Conservation (phyloP, 768 basidiomycete genomes). For the Mycena filopes region DNA sequence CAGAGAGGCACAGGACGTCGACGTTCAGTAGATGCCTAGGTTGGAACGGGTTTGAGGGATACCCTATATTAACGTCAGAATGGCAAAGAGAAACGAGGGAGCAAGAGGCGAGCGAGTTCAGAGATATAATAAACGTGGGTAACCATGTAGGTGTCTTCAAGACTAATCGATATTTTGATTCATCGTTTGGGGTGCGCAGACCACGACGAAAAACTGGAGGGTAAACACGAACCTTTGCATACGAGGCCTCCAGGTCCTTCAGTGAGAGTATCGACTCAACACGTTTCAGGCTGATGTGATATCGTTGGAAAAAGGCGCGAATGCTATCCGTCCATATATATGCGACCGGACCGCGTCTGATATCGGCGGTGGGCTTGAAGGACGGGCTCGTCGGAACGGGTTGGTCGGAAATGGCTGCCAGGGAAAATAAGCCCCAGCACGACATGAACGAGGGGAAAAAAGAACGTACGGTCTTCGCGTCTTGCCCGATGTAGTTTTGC, state of each 20-base stretch:
- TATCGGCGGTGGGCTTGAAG: constrained; percentile 83
- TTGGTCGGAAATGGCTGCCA: no score
- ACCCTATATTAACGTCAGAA: constrained; percentile 36
- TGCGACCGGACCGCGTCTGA: constrained; percentile 55
- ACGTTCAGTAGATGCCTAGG: constrained; percentile 30
- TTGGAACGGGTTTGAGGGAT: constrained; percentile 15
- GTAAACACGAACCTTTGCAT: constrained; percentile 69
- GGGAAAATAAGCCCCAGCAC: no score
- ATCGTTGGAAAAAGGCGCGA: constrained; percentile 67
- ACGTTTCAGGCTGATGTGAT: constrained; percentile 79
- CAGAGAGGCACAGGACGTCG: background rate
- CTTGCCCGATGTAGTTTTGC: constrained; percentile 71
- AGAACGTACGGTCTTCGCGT: constrained; percentile 43
- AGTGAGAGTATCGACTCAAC: constrained; percentile 85
- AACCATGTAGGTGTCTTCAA: constrained; percentile 88
- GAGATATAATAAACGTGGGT: constrained; percentile 47
- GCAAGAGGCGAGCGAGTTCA: constrained; percentile 36
- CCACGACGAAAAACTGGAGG: constrained; percentile 33
- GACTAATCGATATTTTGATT: constrained; percentile 86
- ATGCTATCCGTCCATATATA: constrained; percentile 71
- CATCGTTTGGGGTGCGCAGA: constrained; percentile 56
- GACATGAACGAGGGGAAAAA: constrained; percentile 33
- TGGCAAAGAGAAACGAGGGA: background rate
- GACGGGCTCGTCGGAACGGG: constrained; percentile 86
- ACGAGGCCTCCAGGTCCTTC: constrained; percentile 79